Percentiles rank a stretch among this genome's conserved stretches.
phyloP scores from a whole-genome alignment of 495 filamentous ascomycete genomes.

The Neurospora cerealis region DNA sequence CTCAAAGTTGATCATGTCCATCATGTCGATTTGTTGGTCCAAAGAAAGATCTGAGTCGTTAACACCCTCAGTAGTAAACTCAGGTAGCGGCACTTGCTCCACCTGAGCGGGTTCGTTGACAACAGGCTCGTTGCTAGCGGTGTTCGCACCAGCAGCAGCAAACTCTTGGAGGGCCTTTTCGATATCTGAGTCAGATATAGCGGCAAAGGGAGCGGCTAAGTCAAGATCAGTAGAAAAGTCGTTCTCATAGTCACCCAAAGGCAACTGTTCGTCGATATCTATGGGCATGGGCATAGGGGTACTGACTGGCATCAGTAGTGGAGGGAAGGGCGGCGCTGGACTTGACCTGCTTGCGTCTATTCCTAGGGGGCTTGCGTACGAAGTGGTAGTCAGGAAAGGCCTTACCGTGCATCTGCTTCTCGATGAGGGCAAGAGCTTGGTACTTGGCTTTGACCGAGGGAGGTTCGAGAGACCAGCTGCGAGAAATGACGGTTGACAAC shows the following conservation, averaged over 20 bases:
- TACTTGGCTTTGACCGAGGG: not conserved
- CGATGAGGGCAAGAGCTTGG: not conserved
- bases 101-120: not conserved
- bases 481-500: not conserved
- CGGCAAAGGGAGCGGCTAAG: not conserved
- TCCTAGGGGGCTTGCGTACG: not conserved
- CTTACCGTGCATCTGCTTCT: not conserved
- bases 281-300: not conserved
- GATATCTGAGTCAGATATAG: not conserved
- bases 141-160: not conserved
- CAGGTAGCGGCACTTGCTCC: not conserved
- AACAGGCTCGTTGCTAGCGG: not conserved
- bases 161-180: not conserved
- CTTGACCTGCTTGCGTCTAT: not conserved
- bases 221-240: not conserved
- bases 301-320: not conserved
- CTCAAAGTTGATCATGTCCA: not conserved
- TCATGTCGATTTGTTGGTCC: not conserved
- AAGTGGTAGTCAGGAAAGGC: not conserved
- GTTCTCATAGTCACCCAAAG: not conserved
- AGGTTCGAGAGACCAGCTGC: not conserved
- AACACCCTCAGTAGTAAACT: not conserved
- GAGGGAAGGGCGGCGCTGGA: not conserved
- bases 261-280: not conserved
- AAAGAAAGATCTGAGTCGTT: not conserved